Conservation (phyloP, 2,329 filamentous ascomycete genomes). For the Fusarium sp. region DNA sequence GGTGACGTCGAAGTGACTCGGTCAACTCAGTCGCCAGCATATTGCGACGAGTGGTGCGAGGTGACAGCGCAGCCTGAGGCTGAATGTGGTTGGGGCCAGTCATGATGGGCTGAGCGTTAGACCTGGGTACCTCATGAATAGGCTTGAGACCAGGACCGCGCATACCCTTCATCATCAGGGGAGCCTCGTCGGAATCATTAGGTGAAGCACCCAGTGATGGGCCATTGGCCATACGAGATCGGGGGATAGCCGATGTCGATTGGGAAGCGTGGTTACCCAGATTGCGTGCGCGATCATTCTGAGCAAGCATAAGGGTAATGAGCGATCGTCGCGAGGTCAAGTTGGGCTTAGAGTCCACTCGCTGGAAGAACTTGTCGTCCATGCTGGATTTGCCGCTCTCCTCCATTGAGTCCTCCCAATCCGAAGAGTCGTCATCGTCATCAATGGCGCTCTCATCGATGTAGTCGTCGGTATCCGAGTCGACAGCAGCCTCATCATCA, state of each 20-base stretch:
- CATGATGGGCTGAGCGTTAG: slow-evolving; percentile 81
- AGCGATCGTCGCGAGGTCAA: slow-evolving; percentile 88
- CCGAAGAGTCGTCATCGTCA: slow-evolving; percentile 73
- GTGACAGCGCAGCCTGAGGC: slow-evolving; percentile 84
- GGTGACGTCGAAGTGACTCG: slow-evolving; percentile 88
- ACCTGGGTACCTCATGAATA: slow-evolving; percentile 74
- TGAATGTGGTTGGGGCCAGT: slow-evolving; percentile 73
- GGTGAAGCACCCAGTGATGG: slow-evolving; percentile 63
- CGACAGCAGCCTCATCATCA: slow-evolving; percentile 64
- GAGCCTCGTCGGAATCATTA: slow-evolving; percentile 72
- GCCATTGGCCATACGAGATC: slow-evolving; percentile 65
- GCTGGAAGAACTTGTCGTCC: slow-evolving; percentile 87
- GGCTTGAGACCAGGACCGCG: slow-evolving; percentile 63
- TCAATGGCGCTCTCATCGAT: slow-evolving; percentile 87
- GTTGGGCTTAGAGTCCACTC: slow-evolving; percentile 89
- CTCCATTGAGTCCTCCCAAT: slow-evolving; percentile 76
- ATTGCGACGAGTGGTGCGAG: slow-evolving; percentile 89
- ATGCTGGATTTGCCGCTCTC: slow-evolving; percentile 87
- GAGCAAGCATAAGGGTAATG: slow-evolving; percentile 86
- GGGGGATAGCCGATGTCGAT: slow-evolving; percentile 76
- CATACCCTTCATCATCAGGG: slow-evolving; percentile 73
- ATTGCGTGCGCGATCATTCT: slow-evolving; percentile 77
- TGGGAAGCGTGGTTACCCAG: slow-evolving; percentile 77
- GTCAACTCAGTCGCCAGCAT: slow-evolving; percentile 97
- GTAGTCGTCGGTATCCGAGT: slow-evolving; percentile 75